Evolutionary conservation across 192 early-diverging fungal genomes (phyloP).

Genomic region (Thoreauomyces humboldtii): DNA sequence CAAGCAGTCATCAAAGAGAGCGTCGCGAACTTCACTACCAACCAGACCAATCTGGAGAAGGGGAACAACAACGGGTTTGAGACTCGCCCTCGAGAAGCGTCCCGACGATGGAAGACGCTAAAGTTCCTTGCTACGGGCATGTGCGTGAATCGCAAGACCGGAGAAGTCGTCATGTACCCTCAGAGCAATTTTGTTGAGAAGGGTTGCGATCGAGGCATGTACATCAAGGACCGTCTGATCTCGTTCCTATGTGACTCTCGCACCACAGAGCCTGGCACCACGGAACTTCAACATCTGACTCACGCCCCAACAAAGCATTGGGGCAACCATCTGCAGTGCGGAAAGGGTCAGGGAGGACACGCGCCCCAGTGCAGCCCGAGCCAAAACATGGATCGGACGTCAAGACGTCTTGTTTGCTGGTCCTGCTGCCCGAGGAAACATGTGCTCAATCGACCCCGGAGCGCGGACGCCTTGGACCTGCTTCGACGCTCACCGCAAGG

Average conservation of each 20-base stretch:
- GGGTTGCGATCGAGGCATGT: background rate
- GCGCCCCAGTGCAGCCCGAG: background rate
- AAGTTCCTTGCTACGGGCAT: slow-evolving; percentile 8
- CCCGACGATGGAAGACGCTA: slow-evolving; percentile 14
- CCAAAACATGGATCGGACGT: slow-evolving; percentile 1
- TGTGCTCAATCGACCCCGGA: slow-evolving; percentile 16
- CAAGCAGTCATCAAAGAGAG: slow-evolving; percentile 6
- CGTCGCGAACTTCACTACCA: background rate
- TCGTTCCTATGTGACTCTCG: background rate
- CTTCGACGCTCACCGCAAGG: background rate
- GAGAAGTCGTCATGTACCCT: slow-evolving; percentile 11
- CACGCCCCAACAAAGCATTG: slow-evolving; percentile 6
- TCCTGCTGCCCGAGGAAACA: background rate
- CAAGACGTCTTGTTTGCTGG: background rate
- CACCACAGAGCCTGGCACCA: no score
- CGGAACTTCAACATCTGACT: no score
- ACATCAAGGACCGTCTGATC: slow-evolving; percentile 9
- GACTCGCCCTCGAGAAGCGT: background rate
- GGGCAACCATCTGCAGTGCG: background rate
- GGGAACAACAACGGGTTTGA: slow-evolving; percentile 18
- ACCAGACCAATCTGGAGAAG: slow-evolving; percentile 6
- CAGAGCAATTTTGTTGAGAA: background rate
- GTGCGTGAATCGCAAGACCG: slow-evolving; percentile 1
- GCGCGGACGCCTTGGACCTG: slow-evolving; percentile 4
- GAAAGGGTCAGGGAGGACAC: background rate